A percentile compares a stretch with the other conserved stretches of the same genome.
Conservation (phyloP, 2,329 filamentous ascomycete genomes). For the Fusarium sulawesiense region DNA sequence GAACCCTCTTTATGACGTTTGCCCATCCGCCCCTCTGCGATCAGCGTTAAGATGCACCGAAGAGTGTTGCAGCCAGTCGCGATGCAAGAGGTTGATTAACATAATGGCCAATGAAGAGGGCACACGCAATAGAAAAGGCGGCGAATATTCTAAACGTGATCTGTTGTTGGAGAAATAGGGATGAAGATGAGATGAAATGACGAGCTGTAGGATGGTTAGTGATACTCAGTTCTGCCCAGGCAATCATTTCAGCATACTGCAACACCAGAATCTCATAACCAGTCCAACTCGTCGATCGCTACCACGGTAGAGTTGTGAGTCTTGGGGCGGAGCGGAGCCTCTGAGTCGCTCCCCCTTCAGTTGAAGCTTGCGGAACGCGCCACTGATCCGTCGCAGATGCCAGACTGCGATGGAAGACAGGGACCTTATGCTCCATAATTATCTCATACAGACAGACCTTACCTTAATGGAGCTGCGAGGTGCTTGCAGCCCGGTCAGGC, state of each 20-base stretch:
- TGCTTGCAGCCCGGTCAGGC: background rate
- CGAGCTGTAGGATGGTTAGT: background rate
- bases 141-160: background rate
- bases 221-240: background rate
- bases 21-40: conserved; percentile 1
- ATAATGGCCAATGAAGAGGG: background rate
- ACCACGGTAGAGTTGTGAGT: conserved; percentile 2
- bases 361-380: conserved; percentile 44
- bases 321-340: conserved; percentile 41
- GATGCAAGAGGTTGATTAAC: conserved; percentile 3
- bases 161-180: background rate
- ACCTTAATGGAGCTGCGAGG: conserved; percentile 8
- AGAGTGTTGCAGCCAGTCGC: conserved; percentile 1
- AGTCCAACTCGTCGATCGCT: conserved; percentile 2
- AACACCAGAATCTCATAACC: background rate
- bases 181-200: background rate
- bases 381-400: conserved; percentile 34
- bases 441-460: conserved; percentile 35
- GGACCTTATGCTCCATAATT: conserved; percentile 41
- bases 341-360: conserved; percentile 18
- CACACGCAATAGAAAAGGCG: background rate
- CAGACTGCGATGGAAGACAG: conserved; percentile 24
- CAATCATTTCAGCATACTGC: background rate
- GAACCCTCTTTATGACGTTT: conserved; percentile 13
- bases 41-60: conserved; percentile 3